Base-by-base conservation (phyloP, 306 rosid genomes). In the Inga oerstediana region DNA sequence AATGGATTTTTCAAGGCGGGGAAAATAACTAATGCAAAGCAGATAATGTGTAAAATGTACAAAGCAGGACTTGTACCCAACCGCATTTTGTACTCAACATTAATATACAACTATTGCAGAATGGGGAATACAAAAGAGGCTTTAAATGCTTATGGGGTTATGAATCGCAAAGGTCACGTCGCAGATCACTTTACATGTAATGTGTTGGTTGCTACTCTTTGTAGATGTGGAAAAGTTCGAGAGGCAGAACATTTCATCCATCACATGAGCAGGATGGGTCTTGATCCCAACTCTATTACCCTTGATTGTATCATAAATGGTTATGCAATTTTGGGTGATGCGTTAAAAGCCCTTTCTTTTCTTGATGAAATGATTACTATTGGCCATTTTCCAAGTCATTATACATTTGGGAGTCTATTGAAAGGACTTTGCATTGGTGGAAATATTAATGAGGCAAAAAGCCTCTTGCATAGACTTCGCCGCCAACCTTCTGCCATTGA, bases 21-120 rank as follows among this genome's bases (percentile, higher is more conserved):
- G 87, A 91, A 86, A 89, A 58, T 91, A 79, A 89, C 82, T 70
- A 85, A 82, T 59, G 96, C 86, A 30, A 91, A 89, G 86, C 94
- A 91, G 89, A 84, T 89, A 24, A 71, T 91, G 87, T 86, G 94
- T 84, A 90, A 84, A 89, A 84, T 93, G 86, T 91, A 84, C 75
- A 93, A 70, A 84, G 85, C 86, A 32, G 94, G 91, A 70, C 44
- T 89, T 65, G 82, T 84, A 73, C 92, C 89, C 52, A 93, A 90
- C 85, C 75, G 52, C 45, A 65, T 88, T 84, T 82, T 93, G 83
- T 90, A 79, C 86, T 90, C 96, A 69, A 91, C 92, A 64, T 89
- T 93, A 84, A 89, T 91, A 76, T 91, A 89, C 86, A 85, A 88
- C 83, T 86, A 77, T 84, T 89, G 97, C 86, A 91, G 90, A 91